A percentile compares a stretch with the other conserved stretches of the same genome.
Conservation (phyloP, 1,284 basidiomycete species). For the Leccinum solheimii region DNA sequence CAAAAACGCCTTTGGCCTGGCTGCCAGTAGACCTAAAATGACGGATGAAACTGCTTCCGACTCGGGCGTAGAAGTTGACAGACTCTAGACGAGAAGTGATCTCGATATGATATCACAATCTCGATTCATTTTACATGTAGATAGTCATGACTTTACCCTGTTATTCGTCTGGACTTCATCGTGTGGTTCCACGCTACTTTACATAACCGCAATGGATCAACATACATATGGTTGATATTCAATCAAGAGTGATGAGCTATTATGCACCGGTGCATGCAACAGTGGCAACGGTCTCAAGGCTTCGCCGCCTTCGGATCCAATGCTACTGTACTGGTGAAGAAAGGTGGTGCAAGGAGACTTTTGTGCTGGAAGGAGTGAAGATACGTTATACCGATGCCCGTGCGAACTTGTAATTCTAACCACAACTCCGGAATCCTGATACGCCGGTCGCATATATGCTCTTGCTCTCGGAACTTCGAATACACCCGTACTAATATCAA, state of each 20-base stretch:
- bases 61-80: conserved; percentile 81
- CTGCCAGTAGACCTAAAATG: conserved; percentile 65
- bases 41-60: conserved; percentile 70
- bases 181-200: background rate
- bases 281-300: background rate
- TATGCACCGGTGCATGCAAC: background rate
- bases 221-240: background rate
- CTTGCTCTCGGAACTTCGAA: background rate
- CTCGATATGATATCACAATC: conserved; percentile 8
- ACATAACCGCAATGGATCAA: background rate
- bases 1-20: conserved; percentile 84
- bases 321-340: background rate
- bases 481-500: background rate
- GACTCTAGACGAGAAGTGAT: conserved; percentile 24
- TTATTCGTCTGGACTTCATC: background rate
- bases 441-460: background rate
- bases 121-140: conserved; percentile 9
- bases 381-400: background rate
- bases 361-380: background rate
- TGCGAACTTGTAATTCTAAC: background rate
- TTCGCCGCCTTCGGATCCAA: background rate
- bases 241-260: background rate
- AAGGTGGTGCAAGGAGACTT: background rate
- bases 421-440: background rate
- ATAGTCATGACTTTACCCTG: conserved; percentile 6